Base-by-base conservation (phyloP, 1,284 basidiomycete species). In the Rhodotorula glutinis region DNA sequence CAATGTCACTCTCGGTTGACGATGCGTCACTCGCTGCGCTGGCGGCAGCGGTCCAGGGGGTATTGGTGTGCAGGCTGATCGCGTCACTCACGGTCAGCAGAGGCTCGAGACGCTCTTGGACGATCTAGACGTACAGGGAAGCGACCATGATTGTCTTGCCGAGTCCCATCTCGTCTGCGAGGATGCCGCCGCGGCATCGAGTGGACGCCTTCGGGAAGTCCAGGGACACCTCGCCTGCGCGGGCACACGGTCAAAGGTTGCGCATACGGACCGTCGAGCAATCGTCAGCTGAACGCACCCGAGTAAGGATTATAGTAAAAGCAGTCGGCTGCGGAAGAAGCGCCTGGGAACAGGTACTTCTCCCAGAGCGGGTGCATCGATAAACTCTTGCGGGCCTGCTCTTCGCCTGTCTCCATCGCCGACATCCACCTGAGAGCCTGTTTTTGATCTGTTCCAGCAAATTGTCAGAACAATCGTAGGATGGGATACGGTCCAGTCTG, bases 81-180 rank as follows among this genome's bases (percentile, higher is more conserved):
- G 13, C 49, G n/a, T 23, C n/a, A 19, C 40, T 29, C 3, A 46
- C 11, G 30, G 3, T n/a, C 38, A 10, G 17, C 10, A 10, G 2
- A 21, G 27, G 49, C 38, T 25, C 25, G 23, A 19, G 3, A 59
- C n/a, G 25, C 41, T 21, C 21, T 30, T 23, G 25, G 5, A 25
- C 19, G 23, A 7, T 43, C 29, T 3, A 11, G 4, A 19, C 67
- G 25, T 21, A 67, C 65, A 98, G 84, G 17, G 92, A 87, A 2
- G 93, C 90, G 59, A 97, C 81, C 92, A 96, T 95, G 75, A 95
- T 93, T 1, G 95, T 97, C 81, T 98, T 98, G 7, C 95, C 95
- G 86, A 98, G 91, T 14, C 94, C 91, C 91, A 77, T 76, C 62
- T 74, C 74, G 59, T 88, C 86, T 65, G 92, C 92, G 41, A 94